Percentiles rank a stretch among this genome's conserved stretches.
Conservation (phyloP, 176 grass and related monocot genomes). For the Alopecurus myosuroides region DNA sequence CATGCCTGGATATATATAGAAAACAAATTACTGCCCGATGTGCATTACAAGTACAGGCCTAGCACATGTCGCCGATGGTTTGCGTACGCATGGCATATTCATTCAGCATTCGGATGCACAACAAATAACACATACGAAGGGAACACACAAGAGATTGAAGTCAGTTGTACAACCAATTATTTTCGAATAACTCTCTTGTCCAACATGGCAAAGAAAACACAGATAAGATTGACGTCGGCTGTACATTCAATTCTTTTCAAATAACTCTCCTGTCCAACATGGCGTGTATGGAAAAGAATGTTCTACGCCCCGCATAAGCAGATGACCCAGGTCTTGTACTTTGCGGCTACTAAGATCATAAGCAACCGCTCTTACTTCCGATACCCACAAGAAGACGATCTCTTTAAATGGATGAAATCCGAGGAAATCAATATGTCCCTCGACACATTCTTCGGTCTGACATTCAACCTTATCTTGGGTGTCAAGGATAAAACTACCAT, state of each 20-base stretch:
- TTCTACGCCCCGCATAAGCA: neutral
- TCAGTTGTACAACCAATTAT: neutral
- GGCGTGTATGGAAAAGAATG: neutral
- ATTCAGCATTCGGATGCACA: neutral
- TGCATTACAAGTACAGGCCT: neutral
- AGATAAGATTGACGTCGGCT: neutral
- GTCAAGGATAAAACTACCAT: neutral
- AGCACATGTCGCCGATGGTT: neutral
- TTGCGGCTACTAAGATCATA: neutral
- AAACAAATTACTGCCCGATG: too few relatives aligned
- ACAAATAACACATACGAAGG: neutral
- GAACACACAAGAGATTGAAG: neutral
- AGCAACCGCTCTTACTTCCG: neutral
- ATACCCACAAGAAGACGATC: neutral
- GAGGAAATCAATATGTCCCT: neutral
- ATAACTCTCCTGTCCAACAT: neutral
- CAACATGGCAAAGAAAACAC: neutral
- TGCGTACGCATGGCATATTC: neutral
- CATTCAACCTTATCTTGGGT: neutral
- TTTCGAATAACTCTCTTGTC: neutral
- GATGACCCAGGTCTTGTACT: neutral
- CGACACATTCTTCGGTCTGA: too few relatives aligned
- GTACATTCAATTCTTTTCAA: neutral
- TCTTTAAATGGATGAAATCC: constrained; percentile 1
- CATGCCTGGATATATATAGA: too few relatives aligned